These are phyloP conservation scores for Clonostachys solani DNA, from an alignment of 2,329 filamentous ascomycete genomes.

Conservation along the genomic window DNA sequence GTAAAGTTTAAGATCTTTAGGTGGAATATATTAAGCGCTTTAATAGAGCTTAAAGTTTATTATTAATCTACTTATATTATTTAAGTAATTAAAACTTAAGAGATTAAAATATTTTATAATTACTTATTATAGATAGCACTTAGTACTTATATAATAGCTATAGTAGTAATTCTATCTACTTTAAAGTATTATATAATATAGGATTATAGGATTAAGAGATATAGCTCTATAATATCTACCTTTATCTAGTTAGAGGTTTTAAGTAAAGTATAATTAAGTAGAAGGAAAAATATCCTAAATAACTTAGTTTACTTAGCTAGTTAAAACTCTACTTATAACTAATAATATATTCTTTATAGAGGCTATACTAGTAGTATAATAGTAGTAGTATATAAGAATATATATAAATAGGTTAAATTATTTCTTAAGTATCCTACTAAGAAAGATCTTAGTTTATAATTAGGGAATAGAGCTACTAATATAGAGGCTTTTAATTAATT, in stretches of 20 bases:
- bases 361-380: no score
- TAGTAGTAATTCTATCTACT: neutral
- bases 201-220: neutral
- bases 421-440: no score
- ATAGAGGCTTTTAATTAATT: neutral
- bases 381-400: neutral
- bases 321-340: neutral
- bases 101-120: neutral
- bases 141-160: no score
- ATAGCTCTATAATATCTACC: neutral
- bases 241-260: neutral
- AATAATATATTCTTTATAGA: neutral
- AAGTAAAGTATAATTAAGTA: slow-evolving; percentile 2
- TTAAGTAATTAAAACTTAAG: neutral
- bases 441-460: no score
- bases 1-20: neutral
- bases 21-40: neutral
- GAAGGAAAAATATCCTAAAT: slow-evolving; percentile 1
- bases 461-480: no score
- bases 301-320: neutral
- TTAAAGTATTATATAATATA: neutral
- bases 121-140: no score
- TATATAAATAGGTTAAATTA: neutral
- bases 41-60: neutral
- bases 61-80: neutral